Percentiles rank a stretch among this genome's conserved stretches.
phyloP scores from a whole-genome alignment of 306 rosid genomes.

The Fragaria ananassa region DNA sequence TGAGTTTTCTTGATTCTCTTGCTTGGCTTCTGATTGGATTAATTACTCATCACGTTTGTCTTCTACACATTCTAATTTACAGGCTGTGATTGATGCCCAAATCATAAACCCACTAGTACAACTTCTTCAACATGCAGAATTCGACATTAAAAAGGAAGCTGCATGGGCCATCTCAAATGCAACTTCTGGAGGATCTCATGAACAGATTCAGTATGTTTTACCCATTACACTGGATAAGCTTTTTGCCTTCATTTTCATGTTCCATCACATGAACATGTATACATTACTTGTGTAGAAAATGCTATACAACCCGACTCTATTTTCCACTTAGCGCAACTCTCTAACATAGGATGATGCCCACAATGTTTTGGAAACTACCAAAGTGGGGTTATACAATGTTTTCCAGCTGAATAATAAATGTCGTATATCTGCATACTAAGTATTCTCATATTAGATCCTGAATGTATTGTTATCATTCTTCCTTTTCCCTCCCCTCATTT shows the following conservation, averaged over 20 bases:
- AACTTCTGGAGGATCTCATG: constrained; percentile 66
- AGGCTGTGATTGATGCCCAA: constrained; percentile 65
- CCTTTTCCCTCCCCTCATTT: too few species aligned
- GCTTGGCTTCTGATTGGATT: not conserved
- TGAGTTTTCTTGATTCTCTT: not conserved
- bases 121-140: constrained; percentile 60
- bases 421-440: not conserved
- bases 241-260: not conserved
- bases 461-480: not conserved
- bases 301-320: not conserved
- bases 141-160: constrained; percentile 75
- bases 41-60: not conserved
- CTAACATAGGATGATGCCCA: not conserved
- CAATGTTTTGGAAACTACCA: not conserved
- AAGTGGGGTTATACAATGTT: not conserved
- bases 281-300: not conserved
- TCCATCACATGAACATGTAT: not conserved
- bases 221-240: not conserved
- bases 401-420: not conserved
- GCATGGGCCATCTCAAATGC: constrained; percentile 77
- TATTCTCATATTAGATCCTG: not conserved
- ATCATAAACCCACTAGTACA: constrained; percentile 51
- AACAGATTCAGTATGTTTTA: constrained; percentile 57
- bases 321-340: not conserved
- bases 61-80: constrained; percentile 20